Conservation (phyloP, 495 filamentous ascomycete genomes). For the Penicillium roqueforti region DNA sequence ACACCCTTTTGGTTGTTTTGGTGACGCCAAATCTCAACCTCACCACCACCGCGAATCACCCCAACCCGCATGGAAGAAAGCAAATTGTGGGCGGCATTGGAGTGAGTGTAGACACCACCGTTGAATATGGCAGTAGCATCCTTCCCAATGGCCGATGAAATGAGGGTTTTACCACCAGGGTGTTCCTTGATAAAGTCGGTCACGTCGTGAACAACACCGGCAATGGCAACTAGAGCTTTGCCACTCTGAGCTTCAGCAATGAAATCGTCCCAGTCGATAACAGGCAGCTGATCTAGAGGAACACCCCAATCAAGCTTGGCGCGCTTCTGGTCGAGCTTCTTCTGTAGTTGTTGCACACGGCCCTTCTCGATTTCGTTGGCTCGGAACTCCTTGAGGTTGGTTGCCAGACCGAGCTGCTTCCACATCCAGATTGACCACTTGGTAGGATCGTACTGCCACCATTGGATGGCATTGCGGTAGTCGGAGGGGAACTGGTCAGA, state of each 20-base stretch:
- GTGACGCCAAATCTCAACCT: conserved; percentile 83
- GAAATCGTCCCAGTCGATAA: conserved; percentile 86
- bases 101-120: conserved; percentile 88
- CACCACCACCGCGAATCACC: conserved; percentile 83
- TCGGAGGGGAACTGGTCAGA: conserved; percentile 75
- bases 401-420: conserved; percentile 85
- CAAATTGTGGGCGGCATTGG: conserved; percentile 88
- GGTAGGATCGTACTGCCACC: conserved; percentile 93
- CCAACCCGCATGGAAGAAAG: conserved; percentile 86
- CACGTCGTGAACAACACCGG: conserved; percentile 88
- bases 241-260: conserved; percentile 72
- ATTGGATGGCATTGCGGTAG: conserved; percentile 91
- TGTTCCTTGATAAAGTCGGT: conserved; percentile 83
- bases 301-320: conserved; percentile 82
- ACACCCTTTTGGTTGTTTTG: background rate
- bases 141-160: conserved; percentile 78
- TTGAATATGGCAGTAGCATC: conserved; percentile 94
- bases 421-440: conserved; percentile 89
- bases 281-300: conserved; percentile 82
- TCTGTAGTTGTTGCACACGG: conserved; percentile 85
- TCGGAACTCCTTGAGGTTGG: conserved; percentile 87
- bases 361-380: conserved; percentile 94
- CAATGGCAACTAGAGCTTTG: conserved; percentile 73
- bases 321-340: conserved; percentile 92
- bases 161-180: conserved; percentile 84